Evolutionary conservation across 192 early-diverging fungal species (phyloP), one percentile per base, ranked within the genome.

Genomic region (Gamsiella multidivaricata): DNA sequence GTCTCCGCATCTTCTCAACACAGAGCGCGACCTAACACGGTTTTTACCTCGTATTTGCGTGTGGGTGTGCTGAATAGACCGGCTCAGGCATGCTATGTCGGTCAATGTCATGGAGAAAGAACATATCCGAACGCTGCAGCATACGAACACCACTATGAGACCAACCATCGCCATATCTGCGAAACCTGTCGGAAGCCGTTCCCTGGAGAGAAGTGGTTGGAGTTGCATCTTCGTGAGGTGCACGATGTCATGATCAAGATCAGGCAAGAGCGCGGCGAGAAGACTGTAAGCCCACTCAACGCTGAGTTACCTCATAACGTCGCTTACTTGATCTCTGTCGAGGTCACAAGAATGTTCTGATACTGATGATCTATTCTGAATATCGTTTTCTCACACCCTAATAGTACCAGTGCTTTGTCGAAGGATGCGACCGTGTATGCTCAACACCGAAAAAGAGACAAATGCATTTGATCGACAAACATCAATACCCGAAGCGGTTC

Each of bases 371-470:
- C n/a, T n/a, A n/a, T n/a, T n/a, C n/a, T n/a, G n/a, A n/a, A n/a
- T n/a, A n/a, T n/a, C n/a, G n/a, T n/a, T n/a, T 25, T 37, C 41
- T 5, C 33, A 9, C 10, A 25, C 31, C 17, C 25, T 58, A 47
- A 29, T 70, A 88, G 87, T 84, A 84, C 52, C 70, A 60, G 28
- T 88, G 87, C 55, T 88, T 69, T 46, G 84, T 88, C 10, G 82
- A 87, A 39, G 78, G 64, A 1, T 88, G 87, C 50, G 55, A 70
- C 5, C 69, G 78, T 32, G n/a, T 65, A 1, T 87, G 86, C 49
- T 67, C 55, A 1, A 58, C 62, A 1, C 61, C 76, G n/a, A 51
- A 58, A 20, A 83, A 71, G 59, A 64, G 87, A 28, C 69, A 76
- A 33, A 32, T 75, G 26, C 87, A 88, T 63, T 47, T 87, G 36